phyloP scores from a whole-genome alignment of 768 basidiomycete species.

The Tulasnella sp. region DNA sequence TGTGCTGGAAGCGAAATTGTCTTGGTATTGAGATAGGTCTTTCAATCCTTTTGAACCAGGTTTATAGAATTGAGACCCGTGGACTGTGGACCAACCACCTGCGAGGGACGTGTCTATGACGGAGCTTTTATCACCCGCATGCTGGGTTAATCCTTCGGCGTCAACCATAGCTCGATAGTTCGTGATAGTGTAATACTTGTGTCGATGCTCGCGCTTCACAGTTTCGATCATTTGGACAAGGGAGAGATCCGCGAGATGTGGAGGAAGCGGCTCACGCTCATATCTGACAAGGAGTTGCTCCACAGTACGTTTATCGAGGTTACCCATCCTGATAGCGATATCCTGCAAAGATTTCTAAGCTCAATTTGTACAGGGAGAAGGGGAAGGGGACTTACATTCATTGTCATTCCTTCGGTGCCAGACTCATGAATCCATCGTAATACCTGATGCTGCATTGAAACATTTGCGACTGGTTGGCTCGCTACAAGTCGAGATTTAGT shows the following conservation, averaged over 20 bases:
- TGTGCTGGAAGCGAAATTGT: no score
- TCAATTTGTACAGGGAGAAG: neutral
- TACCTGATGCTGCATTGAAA: constrained; percentile 68
- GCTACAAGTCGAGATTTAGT: constrained; percentile 21
- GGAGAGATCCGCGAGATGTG: constrained; percentile 58
- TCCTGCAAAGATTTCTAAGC: constrained; percentile 33
- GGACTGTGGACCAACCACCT: constrained; percentile 41
- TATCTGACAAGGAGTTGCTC: constrained; percentile 67
- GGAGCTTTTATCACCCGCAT: neutral
- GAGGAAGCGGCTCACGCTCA: constrained; percentile 47
- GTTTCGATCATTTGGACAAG: constrained; percentile 68
- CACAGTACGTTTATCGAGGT: constrained; percentile 69
- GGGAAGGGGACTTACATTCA: neutral
- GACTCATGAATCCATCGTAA: constrained; percentile 58
- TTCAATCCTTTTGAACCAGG: neutral
- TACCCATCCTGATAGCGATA: constrained; percentile 44
- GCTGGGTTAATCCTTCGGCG: constrained; percentile 1
- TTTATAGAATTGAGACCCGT: constrained; percentile 42
- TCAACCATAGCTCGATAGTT: constrained; percentile 24
- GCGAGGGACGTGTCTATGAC: constrained; percentile 29
- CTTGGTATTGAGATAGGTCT: neutral
- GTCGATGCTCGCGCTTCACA: constrained; percentile 70
- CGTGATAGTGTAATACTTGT: constrained; percentile 66
- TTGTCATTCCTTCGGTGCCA: constrained; percentile 32
- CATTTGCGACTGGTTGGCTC: constrained; percentile 28